Base-by-base conservation (phyloP, 441 rosid species). In the Aquilaria agallochum region DNA sequence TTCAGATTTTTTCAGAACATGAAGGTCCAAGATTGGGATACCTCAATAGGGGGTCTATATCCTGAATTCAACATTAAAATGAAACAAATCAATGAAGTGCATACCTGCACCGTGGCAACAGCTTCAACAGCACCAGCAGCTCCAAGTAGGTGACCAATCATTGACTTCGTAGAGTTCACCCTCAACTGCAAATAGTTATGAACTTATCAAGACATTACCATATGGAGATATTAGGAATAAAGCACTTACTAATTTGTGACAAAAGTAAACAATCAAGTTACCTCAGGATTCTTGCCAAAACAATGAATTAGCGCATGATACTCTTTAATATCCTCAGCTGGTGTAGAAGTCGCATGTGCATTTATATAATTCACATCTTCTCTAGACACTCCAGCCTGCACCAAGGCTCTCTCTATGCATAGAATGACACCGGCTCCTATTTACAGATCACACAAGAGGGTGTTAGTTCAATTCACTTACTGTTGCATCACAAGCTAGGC, bases 91-190 rank as follows among this genome's bases (percentile, higher is more conserved):
- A 20, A 20, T 20, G 27, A 36, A 3, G 42, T 36, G 42, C 42
- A 36, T 77, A 89, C 99, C 92, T 95, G 98, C 59, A 95, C 69
- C 58, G 91, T 74, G 0, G 98, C 91, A 58, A 95, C 77, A 60
- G 99, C 98, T 77, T 95, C 99, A 56, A 92, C 99, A 1, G 90
- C 97, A 62, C 98, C 99, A 68, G 98, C 83, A 58, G 97, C 99
- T 65, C 99, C 99, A 53, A 95, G 71, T 66, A 92, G 75, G 82
- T 95, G 99, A 53, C 99, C 99, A 30, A 83, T 86, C 99, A 95
- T 89, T 40, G 99, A 95, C 69, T 95, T 95, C 51, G 99, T 91
- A 56, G 99, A 89, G 71, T 95, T 95, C 71, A 95, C 79, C 64
- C 68, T 89, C 58, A 95, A 67, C 99, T 95, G 85, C 53, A 64